phyloP scores from a whole-genome alignment of 1,139 yeast species.

The Eremothecium sinecaudum region DNA sequence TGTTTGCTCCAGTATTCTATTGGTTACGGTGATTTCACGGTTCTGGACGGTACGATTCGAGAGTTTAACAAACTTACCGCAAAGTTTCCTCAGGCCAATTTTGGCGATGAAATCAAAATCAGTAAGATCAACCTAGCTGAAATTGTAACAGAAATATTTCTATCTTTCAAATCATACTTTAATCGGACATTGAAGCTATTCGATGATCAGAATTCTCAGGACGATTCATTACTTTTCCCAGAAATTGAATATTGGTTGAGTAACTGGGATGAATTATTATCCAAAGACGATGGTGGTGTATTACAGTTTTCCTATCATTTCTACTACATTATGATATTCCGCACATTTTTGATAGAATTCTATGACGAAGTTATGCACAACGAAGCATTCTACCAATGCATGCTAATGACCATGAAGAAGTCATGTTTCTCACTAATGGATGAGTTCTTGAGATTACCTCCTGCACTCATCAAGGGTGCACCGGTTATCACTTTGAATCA shows the following conservation, averaged over 20 bases:
- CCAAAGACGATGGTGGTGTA: slow-evolving; percentile 38
- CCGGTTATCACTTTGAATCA: slow-evolving; percentile 43
- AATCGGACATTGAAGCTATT: slow-evolving; percentile 9
- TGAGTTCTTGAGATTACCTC: slow-evolving; percentile 36
- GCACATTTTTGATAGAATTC: slow-evolving; percentile 32
- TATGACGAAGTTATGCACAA: slow-evolving; percentile 15
- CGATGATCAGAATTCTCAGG: slow-evolving; percentile 4
- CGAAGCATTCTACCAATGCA: slow-evolving; percentile 17
- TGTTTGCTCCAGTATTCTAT: slow-evolving; percentile 42
- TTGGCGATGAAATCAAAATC: slow-evolving; percentile 43
- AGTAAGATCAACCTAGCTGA: slow-evolving; percentile 38
- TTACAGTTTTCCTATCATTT: slow-evolving; percentile 38
- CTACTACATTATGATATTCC: slow-evolving; percentile 36
- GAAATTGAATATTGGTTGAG: slow-evolving; percentile 36
- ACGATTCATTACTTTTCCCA: slow-evolving; percentile 21
- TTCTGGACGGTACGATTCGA: slow-evolving; percentile 20
- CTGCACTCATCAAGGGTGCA: slow-evolving; percentile 40
- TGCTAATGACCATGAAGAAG: slow-evolving; percentile 35
- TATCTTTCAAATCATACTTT: slow-evolving; percentile 24
- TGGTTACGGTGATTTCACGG: slow-evolving; percentile 34
- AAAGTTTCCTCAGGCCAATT: slow-evolving; percentile 37
- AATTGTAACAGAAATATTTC: slow-evolving; percentile 26
- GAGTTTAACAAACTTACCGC: slow-evolving; percentile 35
- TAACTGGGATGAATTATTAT: slow-evolving; percentile 37
- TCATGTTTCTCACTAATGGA: slow-evolving; percentile 37